Evolutionary conservation across 2,329 filamentous ascomycete genomes (phyloP).

Genomic region (Ophiosphaerella narmari): DNA sequence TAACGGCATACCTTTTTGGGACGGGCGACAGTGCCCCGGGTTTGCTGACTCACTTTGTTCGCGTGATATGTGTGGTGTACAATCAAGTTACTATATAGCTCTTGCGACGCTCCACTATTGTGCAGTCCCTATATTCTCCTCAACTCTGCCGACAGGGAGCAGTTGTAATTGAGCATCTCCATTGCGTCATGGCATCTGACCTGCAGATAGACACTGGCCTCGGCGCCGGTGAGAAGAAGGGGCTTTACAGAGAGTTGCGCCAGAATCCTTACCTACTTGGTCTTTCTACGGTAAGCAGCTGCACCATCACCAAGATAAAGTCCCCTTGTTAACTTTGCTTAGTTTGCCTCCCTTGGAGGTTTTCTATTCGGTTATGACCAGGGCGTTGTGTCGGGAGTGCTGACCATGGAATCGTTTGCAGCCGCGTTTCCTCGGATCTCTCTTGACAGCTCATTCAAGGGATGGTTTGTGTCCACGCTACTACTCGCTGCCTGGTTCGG

Average conservation of each 20-base stretch:
- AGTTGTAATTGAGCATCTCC: no score
- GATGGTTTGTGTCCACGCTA: slow-evolving; percentile 27
- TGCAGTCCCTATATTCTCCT: not conserved
- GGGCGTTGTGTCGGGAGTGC: slow-evolving; percentile 22
- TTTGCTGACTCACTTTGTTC: slow-evolving; percentile 9
- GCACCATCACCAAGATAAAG: rapidly evolving
- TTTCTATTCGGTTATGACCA: slow-evolving; percentile 31
- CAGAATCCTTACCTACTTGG: slow-evolving; percentile 27
- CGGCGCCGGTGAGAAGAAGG: slow-evolving; percentile 12
- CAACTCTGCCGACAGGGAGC: not conserved
- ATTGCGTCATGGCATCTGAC: slow-evolving; percentile 9
- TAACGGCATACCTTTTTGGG: slow-evolving; percentile 10
- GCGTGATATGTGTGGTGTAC: slow-evolving; percentile 4
- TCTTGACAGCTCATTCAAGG: slow-evolving; percentile 25
- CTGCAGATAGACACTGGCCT: slow-evolving; percentile 3
- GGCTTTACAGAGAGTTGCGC: slow-evolving; percentile 24
- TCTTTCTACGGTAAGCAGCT: slow-evolving; percentile 15
- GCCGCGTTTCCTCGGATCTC: slow-evolving; percentile 23
- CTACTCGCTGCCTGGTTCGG: slow-evolving; percentile 25
- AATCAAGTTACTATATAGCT: slow-evolving; percentile 8
- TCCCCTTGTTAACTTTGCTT: not conserved
- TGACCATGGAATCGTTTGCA: slow-evolving; percentile 28
- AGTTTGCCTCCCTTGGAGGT: slow-evolving; percentile 26
- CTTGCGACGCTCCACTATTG: not conserved
- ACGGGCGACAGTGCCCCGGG: slow-evolving; percentile 22